phyloP scores from a whole-genome alignment of 805 yeast genomes.

The Metschnikowia colocasiae region DNA sequence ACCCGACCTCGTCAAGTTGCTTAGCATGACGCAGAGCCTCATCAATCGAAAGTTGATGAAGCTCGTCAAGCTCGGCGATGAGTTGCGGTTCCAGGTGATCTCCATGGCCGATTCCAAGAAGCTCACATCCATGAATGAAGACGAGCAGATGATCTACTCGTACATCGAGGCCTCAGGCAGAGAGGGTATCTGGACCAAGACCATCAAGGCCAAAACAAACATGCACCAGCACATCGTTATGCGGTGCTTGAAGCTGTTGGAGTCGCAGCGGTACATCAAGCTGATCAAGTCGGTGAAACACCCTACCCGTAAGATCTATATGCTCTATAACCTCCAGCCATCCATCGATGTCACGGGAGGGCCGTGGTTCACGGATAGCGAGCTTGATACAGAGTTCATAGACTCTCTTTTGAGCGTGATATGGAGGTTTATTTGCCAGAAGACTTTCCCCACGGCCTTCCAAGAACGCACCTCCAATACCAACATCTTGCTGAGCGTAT shows the following conservation, averaged over 20 bases:
- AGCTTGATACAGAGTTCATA: slow-evolving; percentile 89
- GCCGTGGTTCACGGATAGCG: slow-evolving; percentile 98
- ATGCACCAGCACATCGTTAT: slow-evolving; percentile 88
- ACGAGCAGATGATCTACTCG: slow-evolving; percentile 87
- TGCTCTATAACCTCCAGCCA: slow-evolving; percentile 91
- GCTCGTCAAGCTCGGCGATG: slow-evolving; percentile 63
- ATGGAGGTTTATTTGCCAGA: slow-evolving; percentile 80
- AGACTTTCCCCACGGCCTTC: slow-evolving; percentile 73
- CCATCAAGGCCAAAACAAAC: slow-evolving; percentile 82
- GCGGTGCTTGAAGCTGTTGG: slow-evolving; percentile 76
- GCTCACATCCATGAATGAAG: slow-evolving; percentile 72
- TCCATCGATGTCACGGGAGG: slow-evolving; percentile 97
- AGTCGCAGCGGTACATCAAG: slow-evolving; percentile 78
- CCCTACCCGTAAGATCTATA: slow-evolving; percentile 93
- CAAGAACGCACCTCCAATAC: slow-evolving; percentile 34
- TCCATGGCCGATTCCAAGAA: slow-evolving; percentile 70
- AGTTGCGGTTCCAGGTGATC: slow-evolving; percentile 71
- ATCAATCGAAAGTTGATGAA: slow-evolving; percentile 61
- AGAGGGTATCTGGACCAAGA: slow-evolving; percentile 95
- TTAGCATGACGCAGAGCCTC: slow-evolving; percentile 49
- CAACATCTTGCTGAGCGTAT: slow-evolving; percentile 46
- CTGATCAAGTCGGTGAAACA: slow-evolving; percentile 84
- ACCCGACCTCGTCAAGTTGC: slow-evolving; percentile 41
- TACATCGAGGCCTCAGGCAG: slow-evolving; percentile 90
- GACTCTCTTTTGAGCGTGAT: slow-evolving; percentile 77